phyloP scores from a whole-genome alignment of 2,329 filamentous ascomycete genomes.

The Exserohilum turcica region DNA sequence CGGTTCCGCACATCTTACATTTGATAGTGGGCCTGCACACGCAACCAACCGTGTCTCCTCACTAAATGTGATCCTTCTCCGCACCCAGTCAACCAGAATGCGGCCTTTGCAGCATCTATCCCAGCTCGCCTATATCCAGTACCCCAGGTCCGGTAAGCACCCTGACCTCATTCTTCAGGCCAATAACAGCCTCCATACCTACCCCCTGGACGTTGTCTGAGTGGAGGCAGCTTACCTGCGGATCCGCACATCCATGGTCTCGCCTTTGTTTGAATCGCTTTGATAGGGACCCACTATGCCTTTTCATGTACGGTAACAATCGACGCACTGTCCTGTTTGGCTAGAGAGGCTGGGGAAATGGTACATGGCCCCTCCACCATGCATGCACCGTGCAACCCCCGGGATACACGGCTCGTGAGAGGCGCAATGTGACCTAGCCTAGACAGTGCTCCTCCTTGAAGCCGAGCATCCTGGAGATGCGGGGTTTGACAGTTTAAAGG shows the following conservation, averaged over 20 bases:
- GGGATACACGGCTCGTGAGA: slow-evolving; percentile 21
- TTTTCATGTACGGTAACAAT: slow-evolving; percentile 17
- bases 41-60: slow-evolving; percentile 17
- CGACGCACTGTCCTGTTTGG: slow-evolving; percentile 15
- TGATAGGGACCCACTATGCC: slow-evolving; percentile 7
- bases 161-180: slow-evolving; percentile 19
- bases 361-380: slow-evolving; percentile 32
- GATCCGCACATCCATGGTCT: slow-evolving; percentile 37
- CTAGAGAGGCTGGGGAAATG: slow-evolving; percentile 13
- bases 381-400: slow-evolving; percentile 27
- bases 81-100: slow-evolving; percentile 26
- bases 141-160: slow-evolving; percentile 26
- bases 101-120: slow-evolving; percentile 27
- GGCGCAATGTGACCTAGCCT: slow-evolving; percentile 19
- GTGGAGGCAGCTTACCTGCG: slow-evolving; percentile 28
- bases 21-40: slow-evolving; percentile 20
- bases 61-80: slow-evolving; percentile 29
- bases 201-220: slow-evolving; percentile 11
- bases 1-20: slow-evolving; percentile 35
- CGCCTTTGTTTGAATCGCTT: slow-evolving; percentile 12
- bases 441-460: slow-evolving; percentile 30
- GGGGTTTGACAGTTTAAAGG: slow-evolving; percentile 42
- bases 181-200: slow-evolving; percentile 29
- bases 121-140: slow-evolving; percentile 24
- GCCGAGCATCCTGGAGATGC: slow-evolving; percentile 33